Conservation (phyloP, 768 basidiomycete species). For the Termitomyces sp. region DNA sequence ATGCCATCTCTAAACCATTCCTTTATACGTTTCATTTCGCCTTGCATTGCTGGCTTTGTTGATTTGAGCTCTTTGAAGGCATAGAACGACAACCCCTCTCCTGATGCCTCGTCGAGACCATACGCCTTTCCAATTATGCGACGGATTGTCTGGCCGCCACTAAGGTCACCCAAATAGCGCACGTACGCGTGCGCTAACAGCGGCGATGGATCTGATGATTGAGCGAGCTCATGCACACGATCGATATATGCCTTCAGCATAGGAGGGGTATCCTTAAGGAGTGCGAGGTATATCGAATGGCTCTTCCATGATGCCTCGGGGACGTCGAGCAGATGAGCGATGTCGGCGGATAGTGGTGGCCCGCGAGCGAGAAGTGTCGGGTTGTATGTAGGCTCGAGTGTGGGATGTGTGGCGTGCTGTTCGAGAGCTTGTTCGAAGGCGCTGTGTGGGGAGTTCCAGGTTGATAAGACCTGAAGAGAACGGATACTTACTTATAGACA, state of each 20-base stretch:
- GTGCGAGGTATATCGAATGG: conserved; percentile 47
- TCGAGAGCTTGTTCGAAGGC: conserved; percentile 56
- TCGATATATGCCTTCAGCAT: conserved; percentile 48
- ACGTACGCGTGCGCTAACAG: conserved; percentile 80
- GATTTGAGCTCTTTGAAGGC: conserved; percentile 57
- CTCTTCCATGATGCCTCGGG: conserved; percentile 49
- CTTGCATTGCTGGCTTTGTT: conserved; percentile 39
- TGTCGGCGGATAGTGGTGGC: conserved; percentile 59
- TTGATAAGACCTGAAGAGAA: background rate
- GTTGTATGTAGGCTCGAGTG: conserved; percentile 68
- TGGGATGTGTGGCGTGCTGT: conserved; percentile 55
- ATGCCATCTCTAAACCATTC: conserved; percentile 62
- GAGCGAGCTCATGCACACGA: conserved; percentile 48
- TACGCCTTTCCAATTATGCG: conserved; percentile 65
- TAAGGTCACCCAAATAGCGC: conserved; percentile 79
- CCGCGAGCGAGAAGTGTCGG: conserved; percentile 65
- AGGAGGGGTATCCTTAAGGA: conserved; percentile 43
- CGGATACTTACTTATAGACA: conserved; percentile 65
- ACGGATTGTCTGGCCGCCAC: conserved; percentile 72
- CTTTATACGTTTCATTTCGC: conserved; percentile 72
- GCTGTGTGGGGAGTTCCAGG: conserved; percentile 24
- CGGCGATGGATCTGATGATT: conserved; percentile 39
- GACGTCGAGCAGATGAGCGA: conserved; percentile 53
- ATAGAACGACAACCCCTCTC: conserved; percentile 63
- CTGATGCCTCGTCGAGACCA: conserved; percentile 46